Percentiles rank a stretch among this genome's conserved stretches.
These are phyloP conservation scores for Citrus inodora DNA, from an alignment of 345 rosid genomes.

Conservation along the genomic window DNA sequence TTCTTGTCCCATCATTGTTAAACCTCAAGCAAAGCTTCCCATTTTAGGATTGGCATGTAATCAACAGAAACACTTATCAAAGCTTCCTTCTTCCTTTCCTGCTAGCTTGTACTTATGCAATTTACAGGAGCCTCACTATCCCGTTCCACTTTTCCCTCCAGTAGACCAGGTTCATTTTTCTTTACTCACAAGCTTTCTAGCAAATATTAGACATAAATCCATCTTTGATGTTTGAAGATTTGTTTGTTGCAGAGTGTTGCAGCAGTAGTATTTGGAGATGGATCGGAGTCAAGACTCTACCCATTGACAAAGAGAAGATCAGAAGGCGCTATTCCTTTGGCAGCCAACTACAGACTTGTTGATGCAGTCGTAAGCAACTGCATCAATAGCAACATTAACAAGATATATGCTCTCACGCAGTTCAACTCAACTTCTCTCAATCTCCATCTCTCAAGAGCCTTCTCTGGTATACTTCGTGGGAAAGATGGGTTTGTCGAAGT, in stretches of 20 bases:
- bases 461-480: conserved; percentile 52
- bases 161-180: conserved; percentile 42
- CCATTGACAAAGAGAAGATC: conserved; percentile 79
- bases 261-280: conserved; percentile 77
- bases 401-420: conserved; percentile 81
- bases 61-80: conserved; percentile 11
- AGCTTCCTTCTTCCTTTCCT: conserved; percentile 15
- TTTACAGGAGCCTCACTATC: conserved; percentile 29
- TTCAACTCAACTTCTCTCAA: conserved; percentile 88
- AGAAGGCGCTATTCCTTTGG: conserved; percentile 77
- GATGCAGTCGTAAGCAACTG: conserved; percentile 87
- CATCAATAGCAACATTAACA: conserved; percentile 75
- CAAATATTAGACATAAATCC: neutral
- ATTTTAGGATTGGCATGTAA: conserved; percentile 6
- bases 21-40: conserved; percentile 18
- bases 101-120: conserved; percentile 17
- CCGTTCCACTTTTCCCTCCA: conserved; percentile 29
- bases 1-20: conserved; percentile 8
- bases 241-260: conserved; percentile 53
- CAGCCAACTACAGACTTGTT: conserved; percentile 69
- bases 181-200: neutral
- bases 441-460: conserved; percentile 73
- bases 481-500: conserved; percentile 70
- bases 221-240: neutral
- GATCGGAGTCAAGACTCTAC: conserved; percentile 58